These are phyloP conservation scores for Akanthomyces dipterigenus DNA, from an alignment of 2,329 filamentous ascomycete genomes.

Conservation along the genomic window DNA sequence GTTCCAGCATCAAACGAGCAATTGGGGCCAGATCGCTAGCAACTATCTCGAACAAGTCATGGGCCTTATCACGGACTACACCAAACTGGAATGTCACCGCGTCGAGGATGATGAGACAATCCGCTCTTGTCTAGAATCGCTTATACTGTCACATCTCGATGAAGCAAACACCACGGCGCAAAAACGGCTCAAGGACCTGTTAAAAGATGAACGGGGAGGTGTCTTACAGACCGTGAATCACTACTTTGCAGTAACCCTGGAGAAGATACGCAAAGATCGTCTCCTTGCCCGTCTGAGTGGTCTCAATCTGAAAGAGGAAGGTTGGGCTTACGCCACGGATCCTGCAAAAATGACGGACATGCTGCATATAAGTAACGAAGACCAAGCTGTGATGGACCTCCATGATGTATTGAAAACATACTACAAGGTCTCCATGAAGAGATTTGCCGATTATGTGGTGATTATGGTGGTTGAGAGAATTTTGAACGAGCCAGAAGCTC, in stretches of 20 bases:
- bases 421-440: constrained; percentile 3
- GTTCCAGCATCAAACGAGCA: neutral
- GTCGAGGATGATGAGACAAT: neutral
- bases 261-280: neutral
- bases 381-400: neutral
- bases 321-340: neutral
- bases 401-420: neutral
- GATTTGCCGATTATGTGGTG: constrained; percentile 4
- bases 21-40: neutral
- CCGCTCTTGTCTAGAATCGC: neutral
- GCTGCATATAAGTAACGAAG: neutral
- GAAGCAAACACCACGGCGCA: neutral
- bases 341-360: neutral
- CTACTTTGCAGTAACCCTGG: neutral
- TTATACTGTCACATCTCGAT: neutral
- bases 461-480: neutral
- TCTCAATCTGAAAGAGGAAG: neutral
- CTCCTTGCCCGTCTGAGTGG: neutral
- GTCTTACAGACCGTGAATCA: constrained; percentile 2
- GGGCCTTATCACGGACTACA: neutral
- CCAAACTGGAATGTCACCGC: constrained; percentile 1
- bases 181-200: neutral
- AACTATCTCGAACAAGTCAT: neutral
- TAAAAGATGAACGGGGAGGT: neutral
- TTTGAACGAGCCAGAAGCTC: neutral